A percentile compares a stretch with the other conserved stretches of the same genome.
These are phyloP conservation scores for Glomus cerebriforme DNA, from an alignment of 192 early-diverging fungal species.

Conservation along the genomic window DNA sequence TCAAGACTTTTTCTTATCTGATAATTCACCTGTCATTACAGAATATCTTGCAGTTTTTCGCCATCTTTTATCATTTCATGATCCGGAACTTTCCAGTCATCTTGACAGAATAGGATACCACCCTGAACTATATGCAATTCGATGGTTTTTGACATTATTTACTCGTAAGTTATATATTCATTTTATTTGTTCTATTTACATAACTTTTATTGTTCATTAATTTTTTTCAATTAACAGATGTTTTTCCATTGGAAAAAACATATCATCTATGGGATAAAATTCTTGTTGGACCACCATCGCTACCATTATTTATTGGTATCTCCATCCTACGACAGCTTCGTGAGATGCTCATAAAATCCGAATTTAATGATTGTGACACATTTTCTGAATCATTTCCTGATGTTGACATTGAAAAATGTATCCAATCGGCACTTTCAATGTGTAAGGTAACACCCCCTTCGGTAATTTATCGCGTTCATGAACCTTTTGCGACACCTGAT, in stretches of 20 bases:
- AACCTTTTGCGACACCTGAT: constrained; percentile 35
- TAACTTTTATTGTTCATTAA: background rate
- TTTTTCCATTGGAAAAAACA: constrained; percentile 79
- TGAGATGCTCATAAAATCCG: constrained; percentile 57
- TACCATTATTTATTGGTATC: constrained; percentile 69
- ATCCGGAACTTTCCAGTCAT: constrained; percentile 71
- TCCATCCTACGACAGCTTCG: constrained; percentile 72
- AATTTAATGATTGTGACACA: constrained; percentile 68
- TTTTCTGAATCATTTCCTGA: constrained; percentile 62
- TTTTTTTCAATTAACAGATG: constrained; percentile 51
- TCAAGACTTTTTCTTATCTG: constrained; percentile 70
- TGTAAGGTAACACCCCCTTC: constrained; percentile 73
- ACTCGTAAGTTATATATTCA: constrained; percentile 58
- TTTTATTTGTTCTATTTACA: background rate
- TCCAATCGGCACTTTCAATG: constrained; percentile 60
- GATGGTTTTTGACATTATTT: constrained; percentile 84
- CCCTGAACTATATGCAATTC: constrained; percentile 77
- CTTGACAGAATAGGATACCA: constrained; percentile 60
- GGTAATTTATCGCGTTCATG: constrained; percentile 42
- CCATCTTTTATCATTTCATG: constrained; percentile 69
- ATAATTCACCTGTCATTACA: constrained; percentile 70
- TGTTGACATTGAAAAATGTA: constrained; percentile 73
- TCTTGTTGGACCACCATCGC: constrained; percentile 61
- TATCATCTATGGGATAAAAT: constrained; percentile 82
- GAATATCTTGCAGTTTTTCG: constrained; percentile 69